Evolutionary conservation across 1,139 yeast genomes (phyloP).

Genomic region (Diutina neorugosa): DNA sequence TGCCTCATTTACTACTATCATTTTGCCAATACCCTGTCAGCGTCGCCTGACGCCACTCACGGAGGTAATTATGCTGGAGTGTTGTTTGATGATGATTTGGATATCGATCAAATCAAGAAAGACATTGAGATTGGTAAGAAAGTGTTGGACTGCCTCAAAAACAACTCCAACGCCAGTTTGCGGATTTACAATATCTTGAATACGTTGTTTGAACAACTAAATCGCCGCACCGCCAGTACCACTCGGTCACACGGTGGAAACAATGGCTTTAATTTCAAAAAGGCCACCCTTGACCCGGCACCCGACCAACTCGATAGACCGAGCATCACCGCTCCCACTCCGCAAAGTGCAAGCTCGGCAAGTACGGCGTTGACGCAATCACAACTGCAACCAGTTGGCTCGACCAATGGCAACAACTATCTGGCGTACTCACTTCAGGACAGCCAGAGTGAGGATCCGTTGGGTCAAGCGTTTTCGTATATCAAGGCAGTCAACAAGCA

Average conservation of each 20-base stretch:
- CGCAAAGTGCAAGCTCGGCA: not conserved
- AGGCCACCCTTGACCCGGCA: not conserved
- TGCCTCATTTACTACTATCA: conserved; percentile 78
- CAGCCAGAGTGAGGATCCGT: not conserved
- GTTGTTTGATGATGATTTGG: conserved; percentile 46
- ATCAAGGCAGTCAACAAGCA: not conserved
- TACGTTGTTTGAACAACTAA: conserved; percentile 71
- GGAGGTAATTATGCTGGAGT: conserved; percentile 36
- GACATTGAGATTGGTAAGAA: conserved; percentile 78
- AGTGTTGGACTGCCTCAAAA: conserved; percentile 59
- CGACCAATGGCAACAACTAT: not conserved
- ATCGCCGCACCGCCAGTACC: conserved; percentile 46
- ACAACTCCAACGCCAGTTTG: conserved; percentile 64
- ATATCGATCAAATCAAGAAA: conserved; percentile 52
- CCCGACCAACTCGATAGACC: not conserved
- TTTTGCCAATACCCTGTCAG: conserved; percentile 32
- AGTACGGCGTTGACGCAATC: not conserved
- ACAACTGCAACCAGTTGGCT: not conserved
- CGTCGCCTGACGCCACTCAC: conserved; percentile 10
- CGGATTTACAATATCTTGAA: conserved; percentile 72
- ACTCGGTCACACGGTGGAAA: not conserved
- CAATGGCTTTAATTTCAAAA: not conserved
- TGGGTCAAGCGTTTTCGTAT: not conserved
- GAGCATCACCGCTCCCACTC: not conserved
- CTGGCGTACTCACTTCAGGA: not conserved